Evolutionary conservation across 192 early-diverging fungal genomes (phyloP), one percentile per base, ranked within the genome.

Genomic region (Coemansia sp.): DNA sequence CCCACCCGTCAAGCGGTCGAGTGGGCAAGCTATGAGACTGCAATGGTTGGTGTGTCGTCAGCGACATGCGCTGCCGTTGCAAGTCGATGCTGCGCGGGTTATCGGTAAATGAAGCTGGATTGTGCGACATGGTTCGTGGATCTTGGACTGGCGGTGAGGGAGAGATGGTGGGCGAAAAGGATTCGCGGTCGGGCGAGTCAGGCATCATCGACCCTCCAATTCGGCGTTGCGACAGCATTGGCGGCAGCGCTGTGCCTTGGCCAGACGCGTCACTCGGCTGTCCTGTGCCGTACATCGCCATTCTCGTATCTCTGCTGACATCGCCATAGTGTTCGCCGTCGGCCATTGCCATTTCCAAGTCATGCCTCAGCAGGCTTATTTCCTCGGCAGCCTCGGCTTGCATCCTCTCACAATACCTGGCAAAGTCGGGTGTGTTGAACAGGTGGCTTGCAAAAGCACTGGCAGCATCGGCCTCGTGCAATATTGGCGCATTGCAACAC

Each of bases 111-210:
- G 67, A 20, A 59, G 54, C 39, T 0, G 70, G 37, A n/a, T 60
- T 67, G 61, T 54, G 70, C 19, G 62, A 36, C 57, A 20, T 57
- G 49, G 45, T 67, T 47, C 39, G 76, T 15, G 36, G 20, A 22
- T 20, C 62, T 10, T 61, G 36, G 22, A 43, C 37, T n/a, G 70
- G 75, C 29, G 80, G 80, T 19, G 80, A 77, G 0, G 80, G 75
- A 35, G 80, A 83, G 29, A 77, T 65, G 6, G 76, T 70, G 22
- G 80, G 80, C 24, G 70, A 83, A 45, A 74, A 83, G 11, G 71
- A 27, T 43, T 68, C 65, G 49, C 57, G 66, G 10, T 70, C 64
- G 3, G 75, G 75, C 12, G 74, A 70, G 4, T 54, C 71, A 0
- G 36, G 47, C 19, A 62, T 19, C 71, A 71, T 74, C 8, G 47